These are phyloP conservation scores for Phyllosticta citriasiana DNA, from an alignment of 2,329 filamentous ascomycete genomes.

Conservation along the genomic window DNA sequence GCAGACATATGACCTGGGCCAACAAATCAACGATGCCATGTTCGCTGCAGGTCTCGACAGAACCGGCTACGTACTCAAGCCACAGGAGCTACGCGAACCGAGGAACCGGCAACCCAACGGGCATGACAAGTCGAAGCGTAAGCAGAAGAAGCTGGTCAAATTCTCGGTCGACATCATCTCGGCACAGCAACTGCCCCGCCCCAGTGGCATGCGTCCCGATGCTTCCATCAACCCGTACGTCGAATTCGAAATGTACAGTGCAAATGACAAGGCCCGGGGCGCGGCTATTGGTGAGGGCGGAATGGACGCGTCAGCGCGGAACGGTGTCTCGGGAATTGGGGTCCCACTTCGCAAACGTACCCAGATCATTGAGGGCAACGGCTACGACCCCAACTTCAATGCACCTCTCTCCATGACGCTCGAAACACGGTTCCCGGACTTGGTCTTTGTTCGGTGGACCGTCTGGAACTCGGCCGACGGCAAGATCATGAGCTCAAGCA, in stretches of 20 bases:
- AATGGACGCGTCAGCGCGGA: conserved; percentile 53
- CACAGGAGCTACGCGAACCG: conserved; percentile 59
- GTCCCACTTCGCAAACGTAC: conserved; percentile 71
- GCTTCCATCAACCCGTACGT: conserved; percentile 84
- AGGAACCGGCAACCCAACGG: conserved; percentile 33
- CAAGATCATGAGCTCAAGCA: conserved; percentile 52
- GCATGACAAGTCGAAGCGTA: conserved; percentile 48
- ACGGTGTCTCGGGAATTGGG: conserved; percentile 56
- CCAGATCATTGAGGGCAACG: conserved; percentile 72
- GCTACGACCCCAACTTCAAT: conserved; percentile 85
- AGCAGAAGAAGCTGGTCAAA: conserved; percentile 69
- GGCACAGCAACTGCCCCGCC: conserved; percentile 85
- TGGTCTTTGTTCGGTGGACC: conserved; percentile 88
- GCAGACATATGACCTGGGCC: conserved; percentile 93
- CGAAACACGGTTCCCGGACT: conserved; percentile 86
- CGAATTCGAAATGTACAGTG: conserved; percentile 88
- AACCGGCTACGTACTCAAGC: conserved; percentile 90
- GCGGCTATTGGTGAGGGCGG: conserved; percentile 57
- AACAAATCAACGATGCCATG: conserved; percentile 97
- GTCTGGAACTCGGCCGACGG: conserved; percentile 73
- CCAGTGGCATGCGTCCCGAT: conserved; percentile 59
- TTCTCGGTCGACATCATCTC: conserved; percentile 87
- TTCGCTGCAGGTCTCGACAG: conserved; percentile 80
- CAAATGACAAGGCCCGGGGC: conserved; percentile 79
- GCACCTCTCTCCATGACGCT: conserved; percentile 69